Percentiles rank a stretch among this genome's conserved stretches.
Evolutionary conservation across 2,329 filamentous ascomycete species (phyloP).

Genomic region (Xylariaceae sp.): DNA sequence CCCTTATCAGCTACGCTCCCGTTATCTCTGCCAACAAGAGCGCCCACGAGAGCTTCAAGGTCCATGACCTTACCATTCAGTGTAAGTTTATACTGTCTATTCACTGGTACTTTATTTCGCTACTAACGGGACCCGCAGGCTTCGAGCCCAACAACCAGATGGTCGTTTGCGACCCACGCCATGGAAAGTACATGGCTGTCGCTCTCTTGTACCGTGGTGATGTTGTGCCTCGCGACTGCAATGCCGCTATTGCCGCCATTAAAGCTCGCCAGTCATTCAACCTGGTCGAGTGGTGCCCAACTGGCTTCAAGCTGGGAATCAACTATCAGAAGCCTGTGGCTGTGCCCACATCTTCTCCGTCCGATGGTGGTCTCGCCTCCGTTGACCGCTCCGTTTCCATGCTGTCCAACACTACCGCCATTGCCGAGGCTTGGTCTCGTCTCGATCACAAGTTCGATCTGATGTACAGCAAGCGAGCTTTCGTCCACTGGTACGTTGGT

Average conservation of each 20-base stretch:
- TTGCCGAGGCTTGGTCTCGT: constrained; percentile 67
- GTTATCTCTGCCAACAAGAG: constrained; percentile 70
- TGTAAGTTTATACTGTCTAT: constrained; percentile 44
- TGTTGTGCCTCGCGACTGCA: constrained; percentile 65
- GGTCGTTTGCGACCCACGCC: constrained; percentile 68
- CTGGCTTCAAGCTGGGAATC: constrained; percentile 71
- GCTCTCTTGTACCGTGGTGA: constrained; percentile 68
- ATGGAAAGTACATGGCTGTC: constrained; percentile 73
- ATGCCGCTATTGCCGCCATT: constrained; percentile 58
- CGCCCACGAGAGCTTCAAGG: constrained; percentile 82
- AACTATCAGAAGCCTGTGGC: constrained; percentile 65
- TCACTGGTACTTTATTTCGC: neutral
- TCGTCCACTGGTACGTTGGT: constrained; percentile 76
- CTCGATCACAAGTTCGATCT: constrained; percentile 72
- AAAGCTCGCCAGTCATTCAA: constrained; percentile 70
- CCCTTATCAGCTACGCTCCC: constrained; percentile 66
- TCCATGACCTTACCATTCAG: constrained; percentile 69
- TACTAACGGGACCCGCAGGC: constrained; percentile 39
- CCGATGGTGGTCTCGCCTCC: constrained; percentile 55
- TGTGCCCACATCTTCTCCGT: constrained; percentile 47
- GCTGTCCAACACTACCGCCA: constrained; percentile 71
- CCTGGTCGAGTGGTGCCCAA: constrained; percentile 70
- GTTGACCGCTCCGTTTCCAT: constrained; percentile 63
- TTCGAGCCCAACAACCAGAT: constrained; percentile 77
- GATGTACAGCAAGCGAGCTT: constrained; percentile 73